A percentile compares a stretch with the other conserved stretches of the same genome.
These are phyloP conservation scores for Trametes cubensis DNA, from an alignment of 768 basidiomycete species.

Conservation along the genomic window DNA sequence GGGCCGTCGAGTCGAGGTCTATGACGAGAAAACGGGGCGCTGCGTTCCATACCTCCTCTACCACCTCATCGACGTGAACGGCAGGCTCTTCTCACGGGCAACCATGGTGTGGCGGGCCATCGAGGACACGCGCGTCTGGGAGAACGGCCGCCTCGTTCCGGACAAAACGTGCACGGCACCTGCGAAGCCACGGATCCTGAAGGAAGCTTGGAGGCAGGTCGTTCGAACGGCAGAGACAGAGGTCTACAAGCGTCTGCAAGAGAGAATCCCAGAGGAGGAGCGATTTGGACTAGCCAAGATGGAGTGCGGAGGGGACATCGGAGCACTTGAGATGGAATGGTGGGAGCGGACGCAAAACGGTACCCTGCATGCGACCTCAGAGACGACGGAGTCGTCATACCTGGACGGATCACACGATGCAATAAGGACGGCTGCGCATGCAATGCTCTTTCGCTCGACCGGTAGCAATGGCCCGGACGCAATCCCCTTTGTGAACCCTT, in stretches of 20 bases:
- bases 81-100: conserved; percentile 16
- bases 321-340: not conserved
- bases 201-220: conserved; percentile 24
- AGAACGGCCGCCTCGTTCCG: not conserved
- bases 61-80: conserved; percentile 8
- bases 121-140: conserved; percentile 2
- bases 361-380: not conserved
- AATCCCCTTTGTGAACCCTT: not conserved
- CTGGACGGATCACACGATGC: not conserved
- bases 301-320: conserved; percentile 12
- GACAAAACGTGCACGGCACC: not conserved
- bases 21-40: not conserved
- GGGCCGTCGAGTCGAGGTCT: conserved; percentile 1
- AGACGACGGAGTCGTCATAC: not conserved
- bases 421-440: not conserved
- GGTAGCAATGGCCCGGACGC: not conserved
- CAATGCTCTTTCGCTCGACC: not conserved
- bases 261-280: not conserved
- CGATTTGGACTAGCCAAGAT: not conserved
- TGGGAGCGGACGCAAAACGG: not conserved
- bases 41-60: not conserved
- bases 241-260: conserved; percentile 6
- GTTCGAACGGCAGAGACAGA: conserved; percentile 1
- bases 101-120: conserved; percentile 19
- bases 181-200: conserved; percentile 9